These are phyloP conservation scores for Francoa sonchifolia DNA, from an alignment of 441 rosid genomes.

Conservation along the genomic window DNA sequence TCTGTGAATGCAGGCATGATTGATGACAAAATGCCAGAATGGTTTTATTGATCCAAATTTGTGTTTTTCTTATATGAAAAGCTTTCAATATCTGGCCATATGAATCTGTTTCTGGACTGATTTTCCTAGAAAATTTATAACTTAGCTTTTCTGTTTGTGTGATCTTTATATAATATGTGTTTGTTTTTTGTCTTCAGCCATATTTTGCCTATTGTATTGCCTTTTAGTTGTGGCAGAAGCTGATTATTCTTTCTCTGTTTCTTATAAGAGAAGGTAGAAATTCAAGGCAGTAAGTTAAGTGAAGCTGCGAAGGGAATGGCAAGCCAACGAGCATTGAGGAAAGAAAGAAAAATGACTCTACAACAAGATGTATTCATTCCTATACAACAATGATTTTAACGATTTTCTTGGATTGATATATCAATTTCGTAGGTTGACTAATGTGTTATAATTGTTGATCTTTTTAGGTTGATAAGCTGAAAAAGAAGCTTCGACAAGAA, in stretches of 20 bases:
- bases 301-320: constrained; percentile 24
- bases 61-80: too few species aligned
- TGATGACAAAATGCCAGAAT: not conserved
- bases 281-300: constrained; percentile 28
- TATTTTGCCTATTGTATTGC: too few species aligned
- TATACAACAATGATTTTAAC: not conserved
- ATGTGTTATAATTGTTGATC: too few species aligned
- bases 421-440: not conserved
- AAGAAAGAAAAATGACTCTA: constrained; percentile 48
- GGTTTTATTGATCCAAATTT: too few species aligned
- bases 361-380: constrained; percentile 47
- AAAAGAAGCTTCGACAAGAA: constrained; percentile 68
- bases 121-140: too few species aligned
- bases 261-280: constrained; percentile 30
- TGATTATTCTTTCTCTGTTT: constrained; percentile 12
- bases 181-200: not conserved
- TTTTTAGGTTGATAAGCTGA: constrained; percentile 67
- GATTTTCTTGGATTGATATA: not conserved
- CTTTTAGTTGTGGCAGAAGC: not conserved
- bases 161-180: not conserved
- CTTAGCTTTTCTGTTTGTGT: not conserved
- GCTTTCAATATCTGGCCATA: too few species aligned
- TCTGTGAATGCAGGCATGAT: not conserved
- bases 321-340: constrained; percentile 19
- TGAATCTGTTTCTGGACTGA: too few species aligned